Percentiles rank a stretch among this genome's conserved stretches.
Conservation (phyloP, 169 alveolate species). For the Eimeria maxima region DNA sequence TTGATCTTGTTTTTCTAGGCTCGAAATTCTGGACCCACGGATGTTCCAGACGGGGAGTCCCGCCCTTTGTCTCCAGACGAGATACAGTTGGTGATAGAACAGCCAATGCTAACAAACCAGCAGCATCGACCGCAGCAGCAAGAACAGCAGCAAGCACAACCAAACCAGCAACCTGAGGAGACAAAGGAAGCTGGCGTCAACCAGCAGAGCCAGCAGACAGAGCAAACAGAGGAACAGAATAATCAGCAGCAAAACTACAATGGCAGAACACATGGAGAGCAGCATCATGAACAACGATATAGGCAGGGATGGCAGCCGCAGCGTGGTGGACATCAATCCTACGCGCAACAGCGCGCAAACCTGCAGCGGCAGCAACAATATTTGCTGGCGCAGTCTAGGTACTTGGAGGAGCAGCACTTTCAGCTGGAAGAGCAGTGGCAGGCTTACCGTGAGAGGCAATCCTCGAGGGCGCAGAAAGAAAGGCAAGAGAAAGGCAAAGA, state of each 20-base stretch:
- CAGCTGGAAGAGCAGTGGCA: background rate
- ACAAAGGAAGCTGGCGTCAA: background rate
- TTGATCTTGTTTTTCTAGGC: background rate
- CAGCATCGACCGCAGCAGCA: slow-evolving; percentile 32
- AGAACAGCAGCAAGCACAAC: background rate
- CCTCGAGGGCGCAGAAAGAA: background rate
- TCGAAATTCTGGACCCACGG: background rate
- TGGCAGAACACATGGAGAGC: background rate
- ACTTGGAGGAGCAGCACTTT: background rate
- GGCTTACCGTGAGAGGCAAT: background rate
- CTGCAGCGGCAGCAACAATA: background rate
- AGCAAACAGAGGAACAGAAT: background rate
- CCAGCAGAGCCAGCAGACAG: background rate
- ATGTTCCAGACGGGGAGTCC: background rate
- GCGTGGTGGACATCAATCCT: background rate
- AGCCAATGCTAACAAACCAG: background rate
- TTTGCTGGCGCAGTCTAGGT: background rate
- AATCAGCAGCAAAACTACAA: background rate
- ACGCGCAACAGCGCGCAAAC: background rate
- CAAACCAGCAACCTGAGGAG: background rate
- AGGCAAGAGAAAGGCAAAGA: background rate
- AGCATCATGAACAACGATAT: background rate
- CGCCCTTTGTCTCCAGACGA: background rate
- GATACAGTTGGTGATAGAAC: background rate
- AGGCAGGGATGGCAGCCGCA: background rate